Percentiles rank a stretch among this genome's conserved stretches.
Conservation (phyloP, 2,329 filamentous ascomycete genomes). For the Fusarium algeriense region DNA sequence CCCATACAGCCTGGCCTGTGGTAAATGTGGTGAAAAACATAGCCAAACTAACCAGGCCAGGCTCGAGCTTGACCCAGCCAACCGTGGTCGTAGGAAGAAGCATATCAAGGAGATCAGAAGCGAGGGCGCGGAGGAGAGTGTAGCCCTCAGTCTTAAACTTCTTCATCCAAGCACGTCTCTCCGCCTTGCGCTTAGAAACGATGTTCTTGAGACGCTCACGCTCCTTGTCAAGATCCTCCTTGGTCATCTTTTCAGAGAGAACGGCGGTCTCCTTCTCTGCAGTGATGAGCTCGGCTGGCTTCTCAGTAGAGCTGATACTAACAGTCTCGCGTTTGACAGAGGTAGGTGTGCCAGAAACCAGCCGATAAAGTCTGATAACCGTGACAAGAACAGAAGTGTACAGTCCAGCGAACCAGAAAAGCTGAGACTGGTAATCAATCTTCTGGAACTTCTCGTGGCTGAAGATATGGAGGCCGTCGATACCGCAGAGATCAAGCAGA, state of each 20-base stretch:
- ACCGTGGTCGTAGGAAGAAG: constrained; percentile 70
- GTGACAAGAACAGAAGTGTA: constrained; percentile 62
- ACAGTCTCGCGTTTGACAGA: constrained; percentile 49
- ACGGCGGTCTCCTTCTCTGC: constrained; percentile 34
- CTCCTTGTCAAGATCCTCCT: constrained; percentile 49
- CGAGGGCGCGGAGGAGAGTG: constrained; percentile 60
- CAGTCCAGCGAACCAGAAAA: constrained; percentile 77
- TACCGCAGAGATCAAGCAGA: constrained; percentile 64
- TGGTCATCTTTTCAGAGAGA: constrained; percentile 35
- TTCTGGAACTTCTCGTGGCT: constrained; percentile 59
- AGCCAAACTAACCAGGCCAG: constrained; percentile 66
- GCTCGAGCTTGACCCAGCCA: constrained; percentile 68
- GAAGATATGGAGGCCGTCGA: constrained; percentile 64
- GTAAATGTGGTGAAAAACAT: constrained; percentile 74
- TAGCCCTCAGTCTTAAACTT: constrained; percentile 49
- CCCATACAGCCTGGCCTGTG: constrained; percentile 72
- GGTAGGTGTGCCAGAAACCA: constrained; percentile 53
- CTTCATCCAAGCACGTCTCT: constrained; percentile 48
- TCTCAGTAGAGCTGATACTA: constrained; percentile 45
- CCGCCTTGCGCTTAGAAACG: constrained; percentile 51
- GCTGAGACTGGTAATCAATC: constrained; percentile 71
- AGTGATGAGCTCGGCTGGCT: constrained; percentile 29
- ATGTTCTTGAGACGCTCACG: constrained; percentile 53
- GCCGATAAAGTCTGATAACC: constrained; percentile 56
- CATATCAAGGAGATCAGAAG: constrained; percentile 72